These are phyloP conservation scores for Monilinia laxa DNA, from an alignment of 2,329 filamentous ascomycete species.

Conservation along the genomic window DNA sequence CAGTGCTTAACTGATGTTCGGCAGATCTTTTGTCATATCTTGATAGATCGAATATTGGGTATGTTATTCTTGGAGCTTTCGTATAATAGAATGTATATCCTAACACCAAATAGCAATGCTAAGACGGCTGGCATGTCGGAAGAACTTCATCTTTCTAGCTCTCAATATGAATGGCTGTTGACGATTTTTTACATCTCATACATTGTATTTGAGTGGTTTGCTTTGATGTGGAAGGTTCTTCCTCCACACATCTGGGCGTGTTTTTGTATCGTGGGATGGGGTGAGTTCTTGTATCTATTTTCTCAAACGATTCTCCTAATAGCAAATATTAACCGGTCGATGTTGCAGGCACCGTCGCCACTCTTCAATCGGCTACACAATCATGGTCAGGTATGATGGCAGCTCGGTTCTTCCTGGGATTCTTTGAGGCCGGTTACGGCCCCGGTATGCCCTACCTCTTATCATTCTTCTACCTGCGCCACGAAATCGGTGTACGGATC, in stretches of 20 bases:
- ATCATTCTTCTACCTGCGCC: constrained; percentile 49
- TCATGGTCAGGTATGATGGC: constrained; percentile 41
- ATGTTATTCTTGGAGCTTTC: neutral
- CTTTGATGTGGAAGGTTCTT: constrained; percentile 43
- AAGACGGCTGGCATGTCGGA: constrained; percentile 53
- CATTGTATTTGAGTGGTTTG: constrained; percentile 45
- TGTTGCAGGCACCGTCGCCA: constrained; percentile 28
- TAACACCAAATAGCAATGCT: constrained; percentile 46
- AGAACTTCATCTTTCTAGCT: constrained; percentile 49
- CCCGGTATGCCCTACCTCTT: constrained; percentile 46
- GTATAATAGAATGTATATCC: neutral
- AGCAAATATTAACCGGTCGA: neutral
- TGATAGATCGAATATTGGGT: constrained; percentile 53
- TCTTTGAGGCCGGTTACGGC: constrained; percentile 42
- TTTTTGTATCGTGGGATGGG: constrained; percentile 42
- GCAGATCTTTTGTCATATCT: constrained; percentile 49
- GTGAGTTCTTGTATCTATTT: constrained; percentile 14
- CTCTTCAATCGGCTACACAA: constrained; percentile 48
- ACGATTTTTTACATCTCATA: constrained; percentile 45
- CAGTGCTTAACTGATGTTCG: neutral
- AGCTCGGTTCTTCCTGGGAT: constrained; percentile 43
- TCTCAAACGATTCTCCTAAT: neutral
- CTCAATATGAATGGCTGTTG: constrained; percentile 44
- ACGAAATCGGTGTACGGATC: constrained; percentile 68
- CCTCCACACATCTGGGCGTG: constrained; percentile 44